Conservation (phyloP, 106 monocot species). For the Dendrobium huoshanense region DNA sequence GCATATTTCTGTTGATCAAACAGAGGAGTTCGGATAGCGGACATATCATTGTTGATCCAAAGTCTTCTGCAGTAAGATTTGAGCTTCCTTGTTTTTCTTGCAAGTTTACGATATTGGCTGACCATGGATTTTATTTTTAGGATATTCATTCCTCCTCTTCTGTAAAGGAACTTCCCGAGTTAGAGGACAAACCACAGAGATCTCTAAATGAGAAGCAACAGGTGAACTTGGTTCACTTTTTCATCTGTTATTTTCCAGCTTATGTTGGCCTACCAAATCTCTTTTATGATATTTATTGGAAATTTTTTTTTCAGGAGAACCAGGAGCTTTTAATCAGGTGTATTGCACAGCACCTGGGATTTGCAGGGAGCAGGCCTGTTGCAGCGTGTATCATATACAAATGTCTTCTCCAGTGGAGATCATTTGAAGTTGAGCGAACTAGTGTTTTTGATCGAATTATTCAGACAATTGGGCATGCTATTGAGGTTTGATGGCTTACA, state of each 20-base stretch:
- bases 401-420: slow-evolving; percentile 98
- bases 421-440: slow-evolving; percentile 97
- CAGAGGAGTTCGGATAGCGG: slow-evolving; percentile 76
- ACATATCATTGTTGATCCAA: slow-evolving; percentile 36
- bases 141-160: slow-evolving; percentile 37
- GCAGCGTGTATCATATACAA: slow-evolving; percentile 97
- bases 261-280: background rate
- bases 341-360: slow-evolving; percentile 83
- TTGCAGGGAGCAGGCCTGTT: slow-evolving; percentile 75
- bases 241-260: background rate
- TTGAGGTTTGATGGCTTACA: slow-evolving; percentile 58
- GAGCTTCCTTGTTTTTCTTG: background rate
- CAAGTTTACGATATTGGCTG: background rate
- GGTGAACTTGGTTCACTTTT: slow-evolving; percentile 18
- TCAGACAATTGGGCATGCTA: slow-evolving; percentile 96
- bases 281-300: background rate
- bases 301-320: slow-evolving; percentile 56
- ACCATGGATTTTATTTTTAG: slow-evolving; percentile 19
- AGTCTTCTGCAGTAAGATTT: slow-evolving; percentile 46
- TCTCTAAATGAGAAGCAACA: slow-evolving; percentile 99
- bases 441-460: slow-evolving; percentile 98
- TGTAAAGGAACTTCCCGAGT: slow-evolving; percentile 57
- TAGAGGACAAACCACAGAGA: slow-evolving; percentile 91
- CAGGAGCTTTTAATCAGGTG: slow-evolving; percentile 90
- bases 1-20: slow-evolving; percentile 8